Percentiles rank a stretch among this genome's conserved stretches.
Evolutionary conservation across 2,329 filamentous ascomycete genomes (phyloP).

Genomic region (Ceratocystis cubensis): DNA sequence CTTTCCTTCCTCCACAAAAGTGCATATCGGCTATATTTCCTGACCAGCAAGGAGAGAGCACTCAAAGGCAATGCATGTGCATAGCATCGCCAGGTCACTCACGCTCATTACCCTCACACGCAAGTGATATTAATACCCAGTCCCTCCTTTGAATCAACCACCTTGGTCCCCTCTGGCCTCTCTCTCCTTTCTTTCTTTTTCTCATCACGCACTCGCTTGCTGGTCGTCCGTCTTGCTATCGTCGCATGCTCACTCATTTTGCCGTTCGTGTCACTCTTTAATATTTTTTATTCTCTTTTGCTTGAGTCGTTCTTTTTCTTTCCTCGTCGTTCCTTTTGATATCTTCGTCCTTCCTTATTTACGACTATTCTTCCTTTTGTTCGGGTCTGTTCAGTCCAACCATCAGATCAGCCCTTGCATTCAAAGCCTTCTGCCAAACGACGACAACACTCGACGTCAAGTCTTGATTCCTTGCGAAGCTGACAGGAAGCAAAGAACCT

Average conservation of each 20-base stretch:
- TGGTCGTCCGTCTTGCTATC: not conserved
- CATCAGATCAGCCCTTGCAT: not conserved
- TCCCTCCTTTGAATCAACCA: not conserved
- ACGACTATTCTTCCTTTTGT: not conserved
- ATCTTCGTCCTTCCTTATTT: slow-evolving; percentile 23
- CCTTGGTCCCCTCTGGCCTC: not conserved
- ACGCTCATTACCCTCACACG: slow-evolving; percentile 5
- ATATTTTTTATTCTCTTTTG: slow-evolving; percentile 1
- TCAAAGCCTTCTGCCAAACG: not conserved
- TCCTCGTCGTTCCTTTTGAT: slow-evolving; percentile 17
- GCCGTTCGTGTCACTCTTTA: slow-evolving; percentile 5
- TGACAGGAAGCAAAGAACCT: not conserved
- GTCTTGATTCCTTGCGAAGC: not conserved
- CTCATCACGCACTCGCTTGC: not conserved
- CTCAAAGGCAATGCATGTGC: not conserved
- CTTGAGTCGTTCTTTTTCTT: not conserved
- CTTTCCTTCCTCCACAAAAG: slow-evolving; percentile 1
- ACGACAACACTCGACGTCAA: not conserved
- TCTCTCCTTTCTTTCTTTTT: not conserved
- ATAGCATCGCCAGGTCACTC: slow-evolving; percentile 6
- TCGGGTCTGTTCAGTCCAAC: not conserved
- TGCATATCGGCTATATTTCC: not conserved
- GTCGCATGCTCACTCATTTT: not conserved
- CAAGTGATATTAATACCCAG: slow-evolving; percentile 2
- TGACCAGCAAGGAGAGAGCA: slow-evolving; percentile 1